phyloP scores from a whole-genome alignment of 768 basidiomycete genomes.

The Lentinula detonsa region DNA sequence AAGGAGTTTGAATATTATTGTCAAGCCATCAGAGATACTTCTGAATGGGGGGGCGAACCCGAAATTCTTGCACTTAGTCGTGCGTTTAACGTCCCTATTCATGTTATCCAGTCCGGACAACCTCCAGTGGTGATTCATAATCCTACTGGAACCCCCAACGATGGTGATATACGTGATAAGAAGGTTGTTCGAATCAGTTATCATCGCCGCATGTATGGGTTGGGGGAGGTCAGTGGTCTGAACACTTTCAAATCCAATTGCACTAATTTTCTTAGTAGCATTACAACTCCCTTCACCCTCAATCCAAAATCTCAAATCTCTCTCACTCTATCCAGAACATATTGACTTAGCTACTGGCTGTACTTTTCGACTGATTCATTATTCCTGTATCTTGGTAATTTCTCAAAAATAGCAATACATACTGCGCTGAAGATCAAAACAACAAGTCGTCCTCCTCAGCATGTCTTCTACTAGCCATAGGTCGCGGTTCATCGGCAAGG shows the following conservation, averaged over 20 bases:
- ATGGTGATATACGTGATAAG: constrained; percentile 21
- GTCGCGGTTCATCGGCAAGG: constrained; percentile 64
- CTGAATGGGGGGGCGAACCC: constrained; percentile 96
- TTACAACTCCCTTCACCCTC: constrained; percentile 80
- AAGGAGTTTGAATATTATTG: constrained; percentile 72
- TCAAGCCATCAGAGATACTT: constrained; percentile 68
- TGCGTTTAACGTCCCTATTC: constrained; percentile 78
- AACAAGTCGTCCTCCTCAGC: constrained; percentile 64
- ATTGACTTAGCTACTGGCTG: constrained; percentile 5
- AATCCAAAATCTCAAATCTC: constrained; percentile 20
- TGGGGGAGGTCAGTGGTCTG: constrained; percentile 74
- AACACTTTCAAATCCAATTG: not conserved
- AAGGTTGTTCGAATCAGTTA: constrained; percentile 75
- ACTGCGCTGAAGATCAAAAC: constrained; percentile 30
- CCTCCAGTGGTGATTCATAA: constrained; percentile 84
- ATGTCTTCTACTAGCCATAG: constrained; percentile 43
- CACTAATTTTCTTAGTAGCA: constrained; percentile 43
- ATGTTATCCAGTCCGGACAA: constrained; percentile 80
- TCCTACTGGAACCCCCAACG: constrained; percentile 33
- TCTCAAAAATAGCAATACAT: not conserved
- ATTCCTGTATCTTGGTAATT: not conserved
- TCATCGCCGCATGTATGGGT: constrained; percentile 89
- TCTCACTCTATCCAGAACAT: constrained; percentile 20
- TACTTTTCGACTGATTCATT: not conserved
- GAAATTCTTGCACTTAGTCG: constrained; percentile 89